These are phyloP conservation scores for Pezicula carpinea DNA, from an alignment of 2,329 filamentous ascomycete species.

Conservation along the genomic window DNA sequence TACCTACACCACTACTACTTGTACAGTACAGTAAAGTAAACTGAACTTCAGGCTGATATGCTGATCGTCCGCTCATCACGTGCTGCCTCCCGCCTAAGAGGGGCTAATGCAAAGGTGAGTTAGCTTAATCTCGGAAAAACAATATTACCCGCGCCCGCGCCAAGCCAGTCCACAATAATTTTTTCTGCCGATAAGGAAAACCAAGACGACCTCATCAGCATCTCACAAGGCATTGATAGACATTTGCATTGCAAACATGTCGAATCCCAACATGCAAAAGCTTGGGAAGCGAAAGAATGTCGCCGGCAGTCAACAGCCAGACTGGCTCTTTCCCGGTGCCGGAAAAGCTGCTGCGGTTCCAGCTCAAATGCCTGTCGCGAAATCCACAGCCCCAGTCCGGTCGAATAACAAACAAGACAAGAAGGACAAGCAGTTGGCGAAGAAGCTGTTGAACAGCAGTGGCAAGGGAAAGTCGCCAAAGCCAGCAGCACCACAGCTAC, in stretches of 20 bases:
- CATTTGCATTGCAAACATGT: neutral
- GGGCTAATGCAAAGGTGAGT: too few relatives aligned
- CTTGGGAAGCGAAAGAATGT: conserved; percentile 25
- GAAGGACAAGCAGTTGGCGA: conserved; percentile 16
- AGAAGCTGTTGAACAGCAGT: conserved; percentile 23
- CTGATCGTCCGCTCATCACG: too few relatives aligned
- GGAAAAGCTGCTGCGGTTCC: conserved; percentile 10
- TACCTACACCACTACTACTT: too few relatives aligned
- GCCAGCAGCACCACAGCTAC: conserved; percentile 48
- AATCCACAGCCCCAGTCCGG: conserved; percentile 1
- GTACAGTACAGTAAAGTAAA: too few relatives aligned
- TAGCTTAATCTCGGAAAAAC: too few relatives aligned
- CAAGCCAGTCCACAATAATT: neutral
- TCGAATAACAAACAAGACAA: conserved; percentile 24
- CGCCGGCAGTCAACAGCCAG: conserved; percentile 20
- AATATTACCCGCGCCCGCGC: too few relatives aligned
- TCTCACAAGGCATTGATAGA: neutral
- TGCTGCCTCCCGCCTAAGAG: too few relatives aligned
- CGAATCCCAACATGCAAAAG: conserved; percentile 28
- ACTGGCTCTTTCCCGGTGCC: conserved; percentile 27
- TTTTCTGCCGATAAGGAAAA: neutral
- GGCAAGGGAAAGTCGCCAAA: conserved; percentile 19
- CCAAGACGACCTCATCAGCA: conserved; percentile 1
- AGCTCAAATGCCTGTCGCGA: neutral
- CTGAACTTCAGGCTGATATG: too few relatives aligned